Evolutionary conservation across 2,329 filamentous ascomycete species (phyloP), one percentile per base, ranked within the genome.

Genomic region (Dactylellina leptospora): DNA sequence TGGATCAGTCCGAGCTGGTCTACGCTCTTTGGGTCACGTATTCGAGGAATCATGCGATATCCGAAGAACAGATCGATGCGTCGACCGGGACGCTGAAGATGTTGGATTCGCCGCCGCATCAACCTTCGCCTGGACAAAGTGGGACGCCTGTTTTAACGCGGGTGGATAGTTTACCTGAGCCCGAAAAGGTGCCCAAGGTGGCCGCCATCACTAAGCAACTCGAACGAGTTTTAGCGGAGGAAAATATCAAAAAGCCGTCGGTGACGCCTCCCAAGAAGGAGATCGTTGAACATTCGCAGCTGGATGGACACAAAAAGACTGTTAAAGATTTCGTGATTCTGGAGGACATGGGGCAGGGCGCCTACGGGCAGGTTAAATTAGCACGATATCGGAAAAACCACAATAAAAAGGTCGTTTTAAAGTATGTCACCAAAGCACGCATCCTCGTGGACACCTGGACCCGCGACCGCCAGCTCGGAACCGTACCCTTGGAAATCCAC

Each of bases 381-480:
- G 93, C 91, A 56, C 87, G 93, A 27, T 90, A 95, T 81, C 96
- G 93, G 81, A 87, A 88, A 77, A 87, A 85, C 55, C 87, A 83
- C 22, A 83, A 86, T 56, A 90, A 89, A 79, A 96, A 96, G 80
- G 90, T 96, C 74, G 93, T 99, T 18, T 85, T 99, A 78, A 99
- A 99, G 80, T 99, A 96, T 79, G 95, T 99, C 53, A 97, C 95
- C 3, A 99, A 99, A 81, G 88, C 91, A 69, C 90, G 93, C 45
- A 99, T 99, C 79, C 85, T 99, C 11, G 93, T 99, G 73, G 95
- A 99, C 81, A 99, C 95, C 0, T 99, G 95, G 95, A 97, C 93
- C 28, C 87, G 95, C 64, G 95, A 99, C 81, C 88, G 95, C 47
- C 88, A 90, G 60, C 85, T 99, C 10, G 95, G 95, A 13, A 99